Evolutionary conservation across 176 grass and related monocot species (phyloP), one percentile per base, ranked within the genome.

Genomic region (Leersia perrieri): DNA sequence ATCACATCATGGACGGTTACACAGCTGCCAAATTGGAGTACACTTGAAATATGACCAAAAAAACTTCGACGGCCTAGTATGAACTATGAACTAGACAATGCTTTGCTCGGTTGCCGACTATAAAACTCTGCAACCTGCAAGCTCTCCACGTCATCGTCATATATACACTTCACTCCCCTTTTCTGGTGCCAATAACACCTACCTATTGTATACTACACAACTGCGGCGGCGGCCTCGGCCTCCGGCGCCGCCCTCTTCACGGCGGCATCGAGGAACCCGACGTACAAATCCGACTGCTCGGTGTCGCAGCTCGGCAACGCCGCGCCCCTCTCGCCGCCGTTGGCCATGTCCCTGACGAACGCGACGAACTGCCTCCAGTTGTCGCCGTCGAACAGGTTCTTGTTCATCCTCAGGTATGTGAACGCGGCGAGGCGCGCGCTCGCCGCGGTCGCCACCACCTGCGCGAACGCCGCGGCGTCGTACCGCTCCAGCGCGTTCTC

Each of bases 401-500:
- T 85, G 78, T 93, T 94, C 92, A 98, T 89, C 63, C 95, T 81
- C 40, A 98, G 77, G 74, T 95, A 98, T 7, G 95, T 98, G 88
- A 98, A 98, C 9, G 95, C 95, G 49, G 81, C 55, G 42, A 98
- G 76, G 40, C 86, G 90, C 1, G 77, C 67, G 68, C 78, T 77
- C 11, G 70, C 71, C 15, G 81, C 88, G 5, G 90, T 94, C 7
- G 77, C 76, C 60, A 81, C 26, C 60, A 98, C 88, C 89, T 93
- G 92, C 14, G 77, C 60, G 70, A 93, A 94, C 61, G 95, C 95
- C 8, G 62, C 20, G n/a, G 91, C 92, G 68, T 98, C 95, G 85
- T 98, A 98, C 66, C 95, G 74, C 81, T 94, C 88, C 30, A 98
- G 80, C 67, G 95, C 92, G 77, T 98, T 98, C 90, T 98, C 95